Percentiles rank a stretch among this genome's conserved stretches.
phyloP scores from a whole-genome alignment of 345 rosid species.

The Diplotaxis tenuifolia region DNA sequence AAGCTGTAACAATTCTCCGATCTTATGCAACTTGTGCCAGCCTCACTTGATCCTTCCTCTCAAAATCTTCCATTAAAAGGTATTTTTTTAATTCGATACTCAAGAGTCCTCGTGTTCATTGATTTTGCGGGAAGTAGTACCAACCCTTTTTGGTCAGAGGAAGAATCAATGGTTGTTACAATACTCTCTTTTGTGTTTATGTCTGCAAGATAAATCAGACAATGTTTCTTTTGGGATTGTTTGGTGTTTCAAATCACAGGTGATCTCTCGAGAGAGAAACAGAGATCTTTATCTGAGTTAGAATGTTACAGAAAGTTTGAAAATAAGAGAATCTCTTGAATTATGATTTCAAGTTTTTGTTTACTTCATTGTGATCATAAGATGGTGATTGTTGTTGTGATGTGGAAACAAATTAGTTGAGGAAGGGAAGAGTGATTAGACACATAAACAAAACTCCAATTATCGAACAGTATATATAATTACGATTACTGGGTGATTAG shows the following conservation, averaged over 20 bases:
- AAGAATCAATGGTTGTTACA: slow-evolving; percentile 10
- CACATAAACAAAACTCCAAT: not conserved
- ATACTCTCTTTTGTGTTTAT: slow-evolving; percentile 15
- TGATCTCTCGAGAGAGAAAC: not conserved
- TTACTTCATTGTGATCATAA: not conserved
- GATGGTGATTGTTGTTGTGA: not conserved
- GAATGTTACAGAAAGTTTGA: not conserved
- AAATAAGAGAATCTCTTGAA: not conserved
- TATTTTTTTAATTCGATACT: slow-evolving; percentile 19
- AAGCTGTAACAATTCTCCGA: not conserved
- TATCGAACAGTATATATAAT: not conserved
- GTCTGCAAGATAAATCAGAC: slow-evolving; percentile 18
- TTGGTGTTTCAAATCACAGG: slow-evolving; percentile 4
- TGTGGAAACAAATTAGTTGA: not conserved
- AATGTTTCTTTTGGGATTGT: slow-evolving; percentile 10
- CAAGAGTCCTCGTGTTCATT: slow-evolving; percentile 2
- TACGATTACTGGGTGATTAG: not conserved
- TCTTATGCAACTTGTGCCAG: not conserved
- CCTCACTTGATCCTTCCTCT: slow-evolving; percentile 7
- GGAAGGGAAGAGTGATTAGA: not conserved
- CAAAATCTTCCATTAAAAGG: slow-evolving; percentile 14
- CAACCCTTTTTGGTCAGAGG: slow-evolving; percentile 2
- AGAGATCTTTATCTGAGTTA: slow-evolving; percentile 7
- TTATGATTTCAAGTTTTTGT: not conserved
- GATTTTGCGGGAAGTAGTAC: not conserved